Evolutionary conservation across 2,329 filamentous ascomycete species (phyloP).

Genomic region (Reticulascus tulasneorum): DNA sequence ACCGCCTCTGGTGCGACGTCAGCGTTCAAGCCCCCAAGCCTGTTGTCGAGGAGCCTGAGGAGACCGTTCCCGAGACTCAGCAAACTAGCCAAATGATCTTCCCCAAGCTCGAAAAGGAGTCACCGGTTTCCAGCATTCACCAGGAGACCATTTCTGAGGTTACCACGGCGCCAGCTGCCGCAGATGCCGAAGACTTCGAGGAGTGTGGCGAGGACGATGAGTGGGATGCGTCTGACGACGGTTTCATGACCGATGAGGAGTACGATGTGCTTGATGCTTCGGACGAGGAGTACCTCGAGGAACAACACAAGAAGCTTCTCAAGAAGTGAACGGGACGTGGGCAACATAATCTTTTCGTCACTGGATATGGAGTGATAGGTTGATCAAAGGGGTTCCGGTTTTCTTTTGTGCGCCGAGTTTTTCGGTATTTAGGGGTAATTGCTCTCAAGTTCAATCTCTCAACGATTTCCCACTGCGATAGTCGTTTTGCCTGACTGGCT

Average conservation of each 20-base stretch:
- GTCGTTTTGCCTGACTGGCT: too few species aligned
- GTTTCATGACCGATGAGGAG: constrained; percentile 94
- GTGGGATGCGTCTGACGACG: constrained; percentile 62
- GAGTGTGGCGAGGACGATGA: constrained; percentile 56
- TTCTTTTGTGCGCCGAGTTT: constrained; percentile 11
- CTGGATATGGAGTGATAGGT: constrained; percentile 10
- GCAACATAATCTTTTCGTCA: neutral
- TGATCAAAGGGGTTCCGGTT: constrained; percentile 6
- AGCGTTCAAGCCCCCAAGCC: constrained; percentile 51
- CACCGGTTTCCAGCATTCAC: constrained; percentile 75
- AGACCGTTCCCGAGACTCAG: constrained; percentile 25
- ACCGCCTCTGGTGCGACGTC: constrained; percentile 94
- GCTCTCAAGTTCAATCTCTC: constrained; percentile 6
- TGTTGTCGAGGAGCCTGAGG: constrained; percentile 28
- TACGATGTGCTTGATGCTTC: constrained; percentile 96
- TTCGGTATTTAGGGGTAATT: constrained; percentile 6
- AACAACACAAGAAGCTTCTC: constrained; percentile 40
- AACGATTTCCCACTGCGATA: neutral
- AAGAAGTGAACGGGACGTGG: constrained; percentile 28
- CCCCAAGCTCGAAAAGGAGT: constrained; percentile 93
- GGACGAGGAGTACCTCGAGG: constrained; percentile 74
- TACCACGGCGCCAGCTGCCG: constrained; percentile 43
- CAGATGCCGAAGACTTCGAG: constrained; percentile 46
- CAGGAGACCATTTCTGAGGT: constrained; percentile 50
- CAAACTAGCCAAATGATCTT: constrained; percentile 80